These are phyloP conservation scores for Thelonectria blattea DNA, from an alignment of 2,329 filamentous ascomycete genomes.

Conservation along the genomic window DNA sequence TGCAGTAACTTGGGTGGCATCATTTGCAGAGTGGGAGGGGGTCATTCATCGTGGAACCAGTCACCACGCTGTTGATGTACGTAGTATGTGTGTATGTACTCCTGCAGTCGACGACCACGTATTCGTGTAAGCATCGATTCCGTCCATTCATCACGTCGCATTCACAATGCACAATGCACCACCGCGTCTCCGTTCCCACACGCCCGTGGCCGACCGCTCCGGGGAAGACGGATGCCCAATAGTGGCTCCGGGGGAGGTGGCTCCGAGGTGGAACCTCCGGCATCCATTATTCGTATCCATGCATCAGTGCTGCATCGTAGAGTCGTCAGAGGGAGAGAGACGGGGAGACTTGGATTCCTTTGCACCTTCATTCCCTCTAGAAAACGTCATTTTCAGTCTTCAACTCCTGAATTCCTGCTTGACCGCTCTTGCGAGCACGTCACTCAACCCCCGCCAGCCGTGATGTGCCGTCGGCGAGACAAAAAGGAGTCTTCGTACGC, in stretches of 20 bases:
- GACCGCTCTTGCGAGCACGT: constrained; percentile 20
- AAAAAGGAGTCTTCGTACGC: too few species aligned
- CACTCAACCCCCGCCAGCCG: constrained; percentile 27
- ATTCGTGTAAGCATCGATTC: too few species aligned
- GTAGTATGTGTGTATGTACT: too few species aligned
- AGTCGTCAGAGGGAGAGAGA: too few species aligned
- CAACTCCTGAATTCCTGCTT: background rate
- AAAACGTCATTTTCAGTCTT: too few species aligned
- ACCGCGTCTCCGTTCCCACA: too few species aligned
- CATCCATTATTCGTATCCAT: background rate
- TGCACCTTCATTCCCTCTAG: background rate
- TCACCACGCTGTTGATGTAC: too few species aligned
- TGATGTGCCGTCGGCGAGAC: constrained; percentile 19
- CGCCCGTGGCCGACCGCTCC: background rate
- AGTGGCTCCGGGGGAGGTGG: constrained; percentile 29
- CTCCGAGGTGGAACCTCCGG: constrained; percentile 27
- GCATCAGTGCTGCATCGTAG: too few species aligned
- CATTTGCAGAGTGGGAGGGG: constrained; percentile 5
- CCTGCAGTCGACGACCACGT: too few species aligned
- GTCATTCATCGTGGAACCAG: constrained; percentile 10
- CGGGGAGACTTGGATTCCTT: background rate
- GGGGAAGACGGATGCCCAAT: background rate
- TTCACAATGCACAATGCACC: too few species aligned
- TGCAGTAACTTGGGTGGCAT: constrained; percentile 19
- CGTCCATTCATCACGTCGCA: too few species aligned